Conservation (phyloP, 371 early-diverging fungal genomes). For the Catenaria anguillulae region DNA sequence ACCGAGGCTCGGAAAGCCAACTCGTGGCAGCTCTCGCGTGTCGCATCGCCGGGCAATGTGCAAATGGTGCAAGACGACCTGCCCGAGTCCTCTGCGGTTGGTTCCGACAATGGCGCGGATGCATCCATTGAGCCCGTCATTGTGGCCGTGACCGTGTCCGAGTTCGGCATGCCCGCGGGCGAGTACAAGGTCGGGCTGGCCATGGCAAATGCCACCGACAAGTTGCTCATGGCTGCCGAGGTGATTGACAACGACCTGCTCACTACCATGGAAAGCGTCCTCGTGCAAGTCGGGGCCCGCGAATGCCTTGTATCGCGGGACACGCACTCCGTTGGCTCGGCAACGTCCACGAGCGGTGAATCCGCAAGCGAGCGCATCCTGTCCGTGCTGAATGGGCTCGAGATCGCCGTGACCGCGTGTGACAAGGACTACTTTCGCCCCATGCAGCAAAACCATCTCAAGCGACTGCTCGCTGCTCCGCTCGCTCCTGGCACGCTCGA, state of each 20-base stretch:
- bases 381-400: too few species aligned
- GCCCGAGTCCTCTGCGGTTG: constrained; percentile 16
- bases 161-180: constrained; percentile 14
- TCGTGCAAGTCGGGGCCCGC: constrained; percentile 79
- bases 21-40: constrained; percentile 32
- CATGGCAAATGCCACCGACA: constrained; percentile 68
- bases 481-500: neutral
- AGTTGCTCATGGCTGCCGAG: constrained; percentile 62
- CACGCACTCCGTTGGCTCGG: too few species aligned
- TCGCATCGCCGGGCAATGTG: constrained; percentile 87
- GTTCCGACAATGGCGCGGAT: neutral
- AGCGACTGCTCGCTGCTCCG: neutral
- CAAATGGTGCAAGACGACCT: constrained; percentile 77
- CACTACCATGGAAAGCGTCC: constrained; percentile 77
- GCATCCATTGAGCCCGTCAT: neutral
- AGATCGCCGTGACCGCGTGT: constrained; percentile 29
- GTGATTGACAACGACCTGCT: constrained; percentile 84
- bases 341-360: too few species aligned
- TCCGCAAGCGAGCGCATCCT: too few species aligned
- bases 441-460: neutral
- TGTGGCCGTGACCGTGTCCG: constrained; percentile 17
- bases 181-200: constrained; percentile 51
- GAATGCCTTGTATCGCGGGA: constrained; percentile 65
- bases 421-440: constrained; percentile 37
- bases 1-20: constrained; percentile 20